phyloP scores from a whole-genome alignment of 2,329 filamentous ascomycete species.

The Tolypocladium cylindrosporum region DNA sequence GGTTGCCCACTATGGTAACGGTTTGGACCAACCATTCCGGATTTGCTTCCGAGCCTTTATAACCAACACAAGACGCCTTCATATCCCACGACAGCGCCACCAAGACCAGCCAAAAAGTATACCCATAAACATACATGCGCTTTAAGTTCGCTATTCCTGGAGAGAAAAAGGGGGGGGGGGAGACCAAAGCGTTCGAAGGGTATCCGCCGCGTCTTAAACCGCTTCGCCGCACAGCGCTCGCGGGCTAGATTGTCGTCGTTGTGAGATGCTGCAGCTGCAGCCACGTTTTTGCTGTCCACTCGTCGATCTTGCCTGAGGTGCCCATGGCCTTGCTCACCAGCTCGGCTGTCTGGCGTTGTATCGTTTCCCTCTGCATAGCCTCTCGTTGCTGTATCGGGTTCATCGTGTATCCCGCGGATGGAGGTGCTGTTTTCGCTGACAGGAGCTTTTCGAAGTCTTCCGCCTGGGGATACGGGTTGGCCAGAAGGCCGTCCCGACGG shows the following conservation, averaged over 20 bases:
- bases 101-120: not conserved
- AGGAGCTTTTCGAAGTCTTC: conserved; percentile 35
- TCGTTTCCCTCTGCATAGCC: conserved; percentile 33
- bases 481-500: conserved; percentile 39
- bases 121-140: not conserved
- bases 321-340: conserved; percentile 30
- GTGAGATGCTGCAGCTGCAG: conserved; percentile 17
- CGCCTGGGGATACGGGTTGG: conserved; percentile 29
- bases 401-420: conserved; percentile 24
- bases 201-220: not conserved
- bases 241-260: conserved; percentile 4
- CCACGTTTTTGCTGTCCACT: conserved; percentile 28
- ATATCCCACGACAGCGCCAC: not conserved
- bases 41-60: not conserved
- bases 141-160: not conserved
- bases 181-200: not conserved
- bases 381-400: conserved; percentile 39
- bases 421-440: conserved; percentile 25
- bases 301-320: conserved; percentile 22
- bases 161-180: not conserved
- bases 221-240: not conserved
- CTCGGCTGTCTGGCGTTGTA: conserved; percentile 32
- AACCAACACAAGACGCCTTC: not conserved
- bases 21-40: not conserved
- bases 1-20: not conserved